Conservation (phyloP, 1,284 basidiomycete genomes). For the Moesziomyces sp. region DNA sequence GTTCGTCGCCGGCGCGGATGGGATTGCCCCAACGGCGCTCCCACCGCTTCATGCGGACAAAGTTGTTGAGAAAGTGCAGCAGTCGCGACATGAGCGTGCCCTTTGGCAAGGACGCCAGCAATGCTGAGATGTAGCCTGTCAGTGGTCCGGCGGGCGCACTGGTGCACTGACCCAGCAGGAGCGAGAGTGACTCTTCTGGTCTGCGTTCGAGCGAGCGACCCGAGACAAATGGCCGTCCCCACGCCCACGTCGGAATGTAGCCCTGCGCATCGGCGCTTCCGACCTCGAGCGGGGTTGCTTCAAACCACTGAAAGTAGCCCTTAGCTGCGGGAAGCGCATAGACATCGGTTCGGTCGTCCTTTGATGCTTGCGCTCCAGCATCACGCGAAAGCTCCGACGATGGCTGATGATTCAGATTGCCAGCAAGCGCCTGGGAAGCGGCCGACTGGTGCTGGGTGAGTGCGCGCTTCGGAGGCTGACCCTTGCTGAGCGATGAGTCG, state of each 20-base stretch:
- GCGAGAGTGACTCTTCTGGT: conserved; percentile 58
- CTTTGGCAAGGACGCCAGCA: conserved; percentile 60
- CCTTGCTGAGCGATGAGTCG: conserved; percentile 47
- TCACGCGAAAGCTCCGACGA: neutral
- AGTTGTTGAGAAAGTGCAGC: conserved; percentile 57
- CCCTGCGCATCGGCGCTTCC: conserved; percentile 65
- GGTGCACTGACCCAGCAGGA: conserved; percentile 67
- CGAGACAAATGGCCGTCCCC: conserved; percentile 62
- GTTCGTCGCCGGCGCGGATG: conserved; percentile 64
- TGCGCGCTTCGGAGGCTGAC: conserved; percentile 40
- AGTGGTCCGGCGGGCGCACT: conserved; percentile 66
- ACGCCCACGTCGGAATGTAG: conserved; percentile 68
- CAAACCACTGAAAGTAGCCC: conserved; percentile 67
- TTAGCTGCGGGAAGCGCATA: conserved; percentile 15
- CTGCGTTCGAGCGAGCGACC: conserved; percentile 51
- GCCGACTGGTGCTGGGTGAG: conserved; percentile 43
- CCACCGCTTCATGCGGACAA: conserved; percentile 61
- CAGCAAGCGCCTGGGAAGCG: conserved; percentile 23
- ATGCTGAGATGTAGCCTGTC: conserved; percentile 62
- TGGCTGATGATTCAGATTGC: neutral
- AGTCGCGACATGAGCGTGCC: conserved; percentile 56
- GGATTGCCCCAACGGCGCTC: conserved; percentile 65
- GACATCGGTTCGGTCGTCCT: conserved; percentile 17
- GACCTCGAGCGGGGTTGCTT: conserved; percentile 65
- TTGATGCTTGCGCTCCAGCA: neutral